Conservation (phyloP, 1,284 basidiomycete species). For the Pascua guehoae region DNA sequence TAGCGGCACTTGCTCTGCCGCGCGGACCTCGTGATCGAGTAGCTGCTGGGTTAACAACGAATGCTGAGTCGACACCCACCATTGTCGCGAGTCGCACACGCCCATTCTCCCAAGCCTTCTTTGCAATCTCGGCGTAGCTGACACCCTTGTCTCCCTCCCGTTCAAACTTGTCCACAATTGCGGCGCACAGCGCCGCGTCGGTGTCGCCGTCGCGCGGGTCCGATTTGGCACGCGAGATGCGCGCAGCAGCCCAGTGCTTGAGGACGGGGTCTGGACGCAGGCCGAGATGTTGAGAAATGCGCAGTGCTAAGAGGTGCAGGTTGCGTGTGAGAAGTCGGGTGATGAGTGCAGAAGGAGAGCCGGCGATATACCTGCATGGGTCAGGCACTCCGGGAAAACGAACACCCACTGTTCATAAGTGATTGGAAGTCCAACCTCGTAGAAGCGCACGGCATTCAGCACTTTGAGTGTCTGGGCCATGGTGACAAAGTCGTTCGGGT, state of each 20-base stretch:
- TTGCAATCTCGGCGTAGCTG: constrained; percentile 92
- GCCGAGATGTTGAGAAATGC: constrained; percentile 79
- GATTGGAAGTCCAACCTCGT: constrained; percentile 88
- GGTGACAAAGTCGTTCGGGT: constrained; percentile 81
- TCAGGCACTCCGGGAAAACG: no score
- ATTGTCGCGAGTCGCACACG: constrained; percentile 80
- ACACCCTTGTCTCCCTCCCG: constrained; percentile 57
- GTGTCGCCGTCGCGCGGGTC: constrained; percentile 53
- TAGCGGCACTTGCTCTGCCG: constrained; percentile 90
- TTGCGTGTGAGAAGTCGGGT: constrained; percentile 79
- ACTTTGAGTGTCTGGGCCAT: constrained; percentile 92
- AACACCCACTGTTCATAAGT: constrained; percentile 76
- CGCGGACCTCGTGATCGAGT: constrained; percentile 83
- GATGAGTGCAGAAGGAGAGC: constrained; percentile 73
- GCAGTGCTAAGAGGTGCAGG: constrained; percentile 83
- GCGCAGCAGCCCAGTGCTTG: constrained; percentile 93
- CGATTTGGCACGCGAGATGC: constrained; percentile 70
- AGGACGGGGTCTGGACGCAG: constrained; percentile 82
- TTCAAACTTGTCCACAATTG: constrained; percentile 84
- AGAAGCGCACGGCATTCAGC: constrained; percentile 86
- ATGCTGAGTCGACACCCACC: constrained; percentile 51
- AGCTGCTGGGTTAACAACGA: constrained; percentile 55
- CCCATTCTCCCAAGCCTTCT: constrained; percentile 89
- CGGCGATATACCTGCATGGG: constrained; percentile 63
- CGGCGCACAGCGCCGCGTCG: constrained; percentile 72